Evolutionary conservation across 345 rosid genomes (phyloP).

Genomic region (Eucalyptus polybractea): DNA sequence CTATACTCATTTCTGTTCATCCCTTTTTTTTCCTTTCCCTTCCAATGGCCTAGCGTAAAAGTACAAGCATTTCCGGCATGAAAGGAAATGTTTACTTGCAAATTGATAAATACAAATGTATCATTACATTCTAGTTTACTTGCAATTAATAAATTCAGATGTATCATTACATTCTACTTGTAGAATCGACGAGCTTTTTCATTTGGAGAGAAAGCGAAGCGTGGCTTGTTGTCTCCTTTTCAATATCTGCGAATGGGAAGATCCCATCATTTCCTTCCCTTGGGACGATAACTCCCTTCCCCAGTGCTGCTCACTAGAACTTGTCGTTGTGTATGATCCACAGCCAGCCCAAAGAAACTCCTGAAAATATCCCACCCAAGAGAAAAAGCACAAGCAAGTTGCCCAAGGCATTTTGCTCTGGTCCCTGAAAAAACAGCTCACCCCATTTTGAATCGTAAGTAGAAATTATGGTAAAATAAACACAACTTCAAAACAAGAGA

Average conservation of each 20-base stretch:
- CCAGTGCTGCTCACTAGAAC: neutral
- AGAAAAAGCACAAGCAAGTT: constrained; percentile 64
- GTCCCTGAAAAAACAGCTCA: constrained; percentile 33
- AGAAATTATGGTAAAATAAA: neutral
- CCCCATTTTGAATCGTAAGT: neutral
- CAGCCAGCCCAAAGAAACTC: constrained; percentile 69
- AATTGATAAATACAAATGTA: neutral
- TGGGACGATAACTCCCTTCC: neutral
- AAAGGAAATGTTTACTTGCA: neutral
- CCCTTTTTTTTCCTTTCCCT: neutral
- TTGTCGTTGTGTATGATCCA: constrained; percentile 56
- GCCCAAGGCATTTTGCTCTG: constrained; percentile 86
- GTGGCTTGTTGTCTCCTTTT: neutral
- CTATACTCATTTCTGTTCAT: neutral
- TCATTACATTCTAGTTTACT: neutral
- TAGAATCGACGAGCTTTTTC: neutral
- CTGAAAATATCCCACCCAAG: constrained; percentile 53
- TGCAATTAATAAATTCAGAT: neutral
- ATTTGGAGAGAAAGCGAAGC: neutral
- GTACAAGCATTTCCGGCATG: neutral
- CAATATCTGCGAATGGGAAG: neutral
- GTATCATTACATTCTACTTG: neutral
- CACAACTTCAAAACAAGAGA: no score
- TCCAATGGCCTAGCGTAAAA: neutral
- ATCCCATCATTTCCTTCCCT: neutral